A percentile compares a stretch with the other conserved stretches of the same genome.
These are phyloP conservation scores for Leccinum fallax DNA, from an alignment of 1,284 basidiomycete genomes.

Conservation along the genomic window DNA sequence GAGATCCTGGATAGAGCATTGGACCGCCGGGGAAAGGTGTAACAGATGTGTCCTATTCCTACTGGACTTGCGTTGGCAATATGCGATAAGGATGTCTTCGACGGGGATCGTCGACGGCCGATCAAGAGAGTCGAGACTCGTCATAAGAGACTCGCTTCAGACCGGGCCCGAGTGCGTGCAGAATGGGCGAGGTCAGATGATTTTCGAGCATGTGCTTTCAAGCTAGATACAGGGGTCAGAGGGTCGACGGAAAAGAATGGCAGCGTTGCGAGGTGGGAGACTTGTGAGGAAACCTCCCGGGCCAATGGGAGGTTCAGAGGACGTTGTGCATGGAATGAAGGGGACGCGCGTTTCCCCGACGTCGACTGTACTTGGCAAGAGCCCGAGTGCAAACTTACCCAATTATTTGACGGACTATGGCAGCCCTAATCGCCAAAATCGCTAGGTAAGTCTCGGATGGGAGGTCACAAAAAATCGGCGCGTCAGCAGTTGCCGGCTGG, in stretches of 20 bases:
- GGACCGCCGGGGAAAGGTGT: slow-evolving; percentile 11
- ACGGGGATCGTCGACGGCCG: slow-evolving; percentile 23
- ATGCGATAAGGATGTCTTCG: slow-evolving; percentile 18
- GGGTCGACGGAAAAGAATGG: slow-evolving; percentile 35
- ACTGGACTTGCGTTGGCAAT: slow-evolving; percentile 4
- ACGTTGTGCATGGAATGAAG: slow-evolving; percentile 17
- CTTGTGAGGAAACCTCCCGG: not conserved
- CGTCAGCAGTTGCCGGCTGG: not conserved
- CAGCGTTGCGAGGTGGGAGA: slow-evolving; percentile 18
- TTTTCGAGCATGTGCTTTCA: slow-evolving; percentile 2
- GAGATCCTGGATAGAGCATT: slow-evolving; percentile 26
- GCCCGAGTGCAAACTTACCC: slow-evolving; percentile 9
- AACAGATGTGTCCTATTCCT: slow-evolving; percentile 21
- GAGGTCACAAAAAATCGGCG: slow-evolving; percentile 9
- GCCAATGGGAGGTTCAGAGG: not conserved
- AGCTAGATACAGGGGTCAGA: slow-evolving; percentile 3
- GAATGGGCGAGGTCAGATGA: slow-evolving; percentile 10
- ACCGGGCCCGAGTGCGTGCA: slow-evolving; percentile 25
- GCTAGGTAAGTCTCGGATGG: slow-evolving; percentile 11
- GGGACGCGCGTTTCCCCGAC: not conserved
- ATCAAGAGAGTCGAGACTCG: slow-evolving; percentile 33
- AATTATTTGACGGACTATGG: slow-evolving; percentile 27
- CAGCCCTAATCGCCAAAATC: slow-evolving; percentile 22
- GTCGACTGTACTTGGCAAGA: not conserved
- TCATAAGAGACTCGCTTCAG: slow-evolving; percentile 30